Percentiles rank a stretch among this genome's conserved stretches.
Evolutionary conservation across 306 rosid genomes (phyloP).

Genomic region (Ammopiptanthus mongolicus): DNA sequence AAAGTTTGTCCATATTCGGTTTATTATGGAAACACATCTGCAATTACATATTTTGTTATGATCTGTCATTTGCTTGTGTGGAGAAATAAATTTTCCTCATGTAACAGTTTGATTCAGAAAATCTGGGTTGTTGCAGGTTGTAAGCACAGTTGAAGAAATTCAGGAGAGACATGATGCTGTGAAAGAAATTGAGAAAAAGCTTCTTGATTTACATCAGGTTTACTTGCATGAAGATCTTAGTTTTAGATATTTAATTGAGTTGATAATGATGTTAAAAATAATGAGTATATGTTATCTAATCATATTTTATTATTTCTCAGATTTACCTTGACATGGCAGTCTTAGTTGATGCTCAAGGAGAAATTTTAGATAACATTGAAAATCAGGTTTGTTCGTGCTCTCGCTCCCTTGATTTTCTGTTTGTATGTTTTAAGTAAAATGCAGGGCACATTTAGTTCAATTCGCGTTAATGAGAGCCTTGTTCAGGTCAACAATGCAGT

Average conservation of each 20-base stretch:
- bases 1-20: not conserved
- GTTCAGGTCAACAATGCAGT: conserved; percentile 70
- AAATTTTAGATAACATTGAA: conserved; percentile 86
- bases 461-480: conserved; percentile 42
- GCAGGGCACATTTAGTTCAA: conserved; percentile 26
- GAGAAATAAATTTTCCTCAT: not conserved
- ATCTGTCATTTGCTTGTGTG: not conserved
- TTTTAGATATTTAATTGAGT: not conserved
- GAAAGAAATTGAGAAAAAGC: conserved; percentile 89
- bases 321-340: conserved; percentile 94
- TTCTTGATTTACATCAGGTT: conserved; percentile 95
- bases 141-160: conserved; percentile 88
- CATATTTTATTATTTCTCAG: conserved; percentile 34
- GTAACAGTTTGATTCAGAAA: not conserved
- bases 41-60: not conserved
- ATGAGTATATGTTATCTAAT: not conserved
- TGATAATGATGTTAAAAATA: not conserved
- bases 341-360: conserved; percentile 94
- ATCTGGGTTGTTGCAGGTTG: conserved; percentile 47
- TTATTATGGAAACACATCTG: conserved; percentile 6
- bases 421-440: conserved; percentile 11
- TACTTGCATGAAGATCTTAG: conserved; percentile 2
- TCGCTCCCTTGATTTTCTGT: conserved; percentile 13
- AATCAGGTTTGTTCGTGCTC: conserved; percentile 61
- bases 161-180: conserved; percentile 94